Base-by-base conservation (phyloP, 352 stramenopile species). In the Phytophthora pinifolia region DNA sequence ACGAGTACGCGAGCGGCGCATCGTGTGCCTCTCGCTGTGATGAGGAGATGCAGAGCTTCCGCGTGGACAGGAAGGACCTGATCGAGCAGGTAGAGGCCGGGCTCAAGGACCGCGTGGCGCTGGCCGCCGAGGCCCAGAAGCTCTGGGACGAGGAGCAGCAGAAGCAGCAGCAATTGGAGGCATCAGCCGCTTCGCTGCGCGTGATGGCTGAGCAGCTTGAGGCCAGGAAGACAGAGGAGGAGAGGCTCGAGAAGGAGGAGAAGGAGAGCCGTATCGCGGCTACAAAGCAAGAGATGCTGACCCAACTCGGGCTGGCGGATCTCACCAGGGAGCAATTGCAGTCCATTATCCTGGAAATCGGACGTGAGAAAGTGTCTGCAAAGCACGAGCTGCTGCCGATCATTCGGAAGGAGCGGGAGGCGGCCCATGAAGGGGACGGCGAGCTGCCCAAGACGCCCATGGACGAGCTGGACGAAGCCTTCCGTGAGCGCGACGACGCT, bases 71-170 rank as follows among this genome's bases (percentile, higher is more conserved):
- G 44, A 69, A 71, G 22, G 65, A 83, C 27, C 48, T 86, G 59
- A 83, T 97, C 65, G 62, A 83, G 60, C 34, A 86, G 33, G 62
- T 96, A 59, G 64, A 94, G 15, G 65, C 75, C 18, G 70, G 96
- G 8, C 33, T 87, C 52, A 65, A 77, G 43, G 68, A 83, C 47
- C 68, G 77, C 18, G 56, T 50, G 10, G 51, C 37, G 12, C 38
- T 92, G 18, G 72, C 64, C 8, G 37, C 46, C 0, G 60, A 74
- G 14, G 67, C 70, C 8, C 44, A 62, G 37, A 67, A 69, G 15
- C 59, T 78, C 15, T 80, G 68, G 49, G 46, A 62, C 10, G 58
- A 74, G 15, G 65, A 75, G 13, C 35, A 75, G 31, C 17, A 61
- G 14, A 71, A 77, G 44, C 65, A 56, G 18, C 48, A 59, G 30